These are phyloP conservation scores for Quercus cerris DNA, from an alignment of 306 rosid genomes.

Conservation along the genomic window DNA sequence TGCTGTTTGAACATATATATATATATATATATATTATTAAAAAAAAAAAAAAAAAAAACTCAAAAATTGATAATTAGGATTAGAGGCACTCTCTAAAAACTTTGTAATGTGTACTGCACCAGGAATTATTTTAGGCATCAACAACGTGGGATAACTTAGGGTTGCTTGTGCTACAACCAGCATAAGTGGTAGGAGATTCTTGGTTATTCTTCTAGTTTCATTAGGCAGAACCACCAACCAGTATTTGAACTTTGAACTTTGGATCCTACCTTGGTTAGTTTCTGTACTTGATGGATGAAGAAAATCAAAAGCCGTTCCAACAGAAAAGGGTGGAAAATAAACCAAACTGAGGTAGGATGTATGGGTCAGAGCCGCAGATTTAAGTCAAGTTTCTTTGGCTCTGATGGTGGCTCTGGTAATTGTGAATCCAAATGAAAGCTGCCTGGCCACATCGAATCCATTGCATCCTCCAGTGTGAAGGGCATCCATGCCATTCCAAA, in stretches of 20 bases:
- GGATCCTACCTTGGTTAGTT: constrained; percentile 42
- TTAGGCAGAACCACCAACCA: constrained; percentile 26
- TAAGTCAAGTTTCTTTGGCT: constrained; percentile 62
- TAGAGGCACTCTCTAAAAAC: not conserved
- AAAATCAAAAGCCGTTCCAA: constrained; percentile 15
- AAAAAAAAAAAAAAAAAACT: constrained; percentile 13
- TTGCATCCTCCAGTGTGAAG: constrained; percentile 46
- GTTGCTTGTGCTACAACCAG: constrained; percentile 15
- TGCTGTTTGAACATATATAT: constrained; percentile 2
- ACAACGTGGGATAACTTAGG: constrained; percentile 12
- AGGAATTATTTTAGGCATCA: constrained; percentile 36
- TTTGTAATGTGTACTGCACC: constrained; percentile 20
- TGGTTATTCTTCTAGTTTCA: constrained; percentile 19
- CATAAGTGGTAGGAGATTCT: constrained; percentile 21
- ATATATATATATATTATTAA: not conserved
- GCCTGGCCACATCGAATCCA: constrained; percentile 78
- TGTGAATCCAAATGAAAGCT: constrained; percentile 69
- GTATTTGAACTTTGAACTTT: constrained; percentile 20
- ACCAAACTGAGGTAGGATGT: constrained; percentile 10
- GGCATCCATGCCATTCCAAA: constrained; percentile 45
- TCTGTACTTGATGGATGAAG: constrained; percentile 21
- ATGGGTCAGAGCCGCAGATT: constrained; percentile 67
- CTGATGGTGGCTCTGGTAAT: constrained; percentile 38
- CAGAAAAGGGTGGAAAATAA: constrained; percentile 12
- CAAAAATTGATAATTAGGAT: constrained; percentile 4